These are phyloP conservation scores for Penicillium paradoxum DNA, from an alignment of 495 filamentous ascomycete genomes.

Conservation along the genomic window DNA sequence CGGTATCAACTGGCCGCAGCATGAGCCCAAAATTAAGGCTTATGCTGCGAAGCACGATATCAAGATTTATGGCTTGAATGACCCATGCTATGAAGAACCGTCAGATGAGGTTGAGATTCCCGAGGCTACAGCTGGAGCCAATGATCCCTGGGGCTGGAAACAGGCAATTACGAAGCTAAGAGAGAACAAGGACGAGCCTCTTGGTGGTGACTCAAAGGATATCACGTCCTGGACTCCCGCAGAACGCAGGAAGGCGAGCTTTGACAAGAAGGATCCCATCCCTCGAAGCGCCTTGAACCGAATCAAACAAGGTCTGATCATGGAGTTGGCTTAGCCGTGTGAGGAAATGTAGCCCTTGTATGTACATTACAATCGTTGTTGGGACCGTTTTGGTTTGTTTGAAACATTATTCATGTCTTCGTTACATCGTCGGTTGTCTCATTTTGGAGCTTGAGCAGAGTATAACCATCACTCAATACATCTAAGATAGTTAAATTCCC, in stretches of 20 bases:
- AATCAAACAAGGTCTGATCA: slow-evolving; percentile 21
- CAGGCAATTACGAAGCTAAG: slow-evolving; percentile 2
- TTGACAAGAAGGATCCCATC: slow-evolving; percentile 21
- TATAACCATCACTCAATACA: neutral
- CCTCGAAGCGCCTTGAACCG: slow-evolving; percentile 11
- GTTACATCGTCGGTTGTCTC: no score
- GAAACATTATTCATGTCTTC: no score
- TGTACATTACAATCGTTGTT: neutral
- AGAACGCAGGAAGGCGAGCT: slow-evolving; percentile 18
- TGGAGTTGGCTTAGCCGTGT: slow-evolving; percentile 1
- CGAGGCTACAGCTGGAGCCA: slow-evolving; percentile 11
- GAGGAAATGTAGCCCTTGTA: neutral
- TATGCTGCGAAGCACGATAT: slow-evolving; percentile 21
- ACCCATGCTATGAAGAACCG: neutral
- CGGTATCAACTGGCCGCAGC: neutral
- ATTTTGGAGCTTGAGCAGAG: neutral
- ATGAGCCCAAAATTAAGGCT: slow-evolving; percentile 10
- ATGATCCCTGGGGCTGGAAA: slow-evolving; percentile 19
- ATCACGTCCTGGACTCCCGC: slow-evolving; percentile 20
- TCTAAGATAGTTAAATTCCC: slow-evolving; percentile 23
- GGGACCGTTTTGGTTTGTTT: no score
- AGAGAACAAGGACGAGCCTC: slow-evolving; percentile 3
- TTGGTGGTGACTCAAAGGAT: slow-evolving; percentile 25
- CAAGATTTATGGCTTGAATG: slow-evolving; percentile 9
- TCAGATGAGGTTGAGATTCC: slow-evolving; percentile 7